Conservation (phyloP, 371 early-diverging fungal species). For the Conidiobolus incongruus region DNA sequence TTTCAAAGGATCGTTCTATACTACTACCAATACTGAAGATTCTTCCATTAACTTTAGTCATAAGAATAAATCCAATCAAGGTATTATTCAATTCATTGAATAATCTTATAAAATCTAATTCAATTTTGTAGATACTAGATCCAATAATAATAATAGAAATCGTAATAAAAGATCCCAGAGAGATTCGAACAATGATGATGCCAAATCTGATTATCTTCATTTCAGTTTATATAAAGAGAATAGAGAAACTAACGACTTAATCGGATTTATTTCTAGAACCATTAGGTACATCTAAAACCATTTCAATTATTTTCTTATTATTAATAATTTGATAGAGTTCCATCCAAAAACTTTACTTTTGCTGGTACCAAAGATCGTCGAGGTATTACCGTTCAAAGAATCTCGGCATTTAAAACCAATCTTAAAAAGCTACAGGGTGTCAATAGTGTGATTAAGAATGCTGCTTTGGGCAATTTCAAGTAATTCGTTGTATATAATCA, state of each 20-base stretch:
- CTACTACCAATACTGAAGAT: background rate
- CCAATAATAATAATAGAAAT: background rate
- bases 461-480: constrained; percentile 54
- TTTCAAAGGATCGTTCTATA: too few relatives aligned
- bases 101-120: background rate
- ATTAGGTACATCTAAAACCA: constrained; percentile 12
- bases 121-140: too few relatives aligned
- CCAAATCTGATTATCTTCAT: constrained; percentile 47
- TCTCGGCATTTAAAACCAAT: constrained; percentile 41
- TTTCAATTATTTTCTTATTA: background rate
- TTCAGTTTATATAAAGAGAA: constrained; percentile 79
- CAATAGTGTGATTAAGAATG: constrained; percentile 27
- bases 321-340: constrained; percentile 11
- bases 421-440: constrained; percentile 28
- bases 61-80: constrained; percentile 5
- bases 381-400: constrained; percentile 80
- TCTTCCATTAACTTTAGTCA: constrained; percentile 8
- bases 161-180: background rate
- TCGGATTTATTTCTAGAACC: constrained; percentile 27
- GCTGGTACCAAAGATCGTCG: constrained; percentile 98
- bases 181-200: constrained; percentile 17
- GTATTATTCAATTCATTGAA: constrained; percentile 6
- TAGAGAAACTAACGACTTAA: constrained; percentile 66
- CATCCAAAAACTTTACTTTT: constrained; percentile 38
- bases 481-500: constrained; percentile 9